Evolutionary conservation across 2,329 filamentous ascomycete genomes (phyloP), one percentile per base, ranked within the genome.

Genomic region (Macrophomina pseudophaseolina): DNA sequence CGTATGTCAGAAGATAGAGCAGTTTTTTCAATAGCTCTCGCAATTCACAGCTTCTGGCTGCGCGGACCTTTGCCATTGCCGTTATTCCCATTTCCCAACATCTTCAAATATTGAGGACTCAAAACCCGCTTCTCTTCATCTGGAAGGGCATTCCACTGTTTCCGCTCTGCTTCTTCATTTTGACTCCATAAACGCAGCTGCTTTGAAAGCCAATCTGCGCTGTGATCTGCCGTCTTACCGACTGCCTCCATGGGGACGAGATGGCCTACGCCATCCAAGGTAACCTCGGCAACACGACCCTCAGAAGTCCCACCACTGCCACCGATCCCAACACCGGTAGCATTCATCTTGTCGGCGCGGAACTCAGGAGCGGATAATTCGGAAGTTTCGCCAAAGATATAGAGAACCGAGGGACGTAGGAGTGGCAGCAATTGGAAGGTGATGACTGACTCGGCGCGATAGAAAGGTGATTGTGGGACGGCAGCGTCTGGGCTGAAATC

Each of bases 221-320:
- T 67, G 6, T 78, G 75, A n/a, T 85, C 81, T 1, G 92, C 94
- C 69, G 89, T 91, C 72, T 87, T 82, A 2, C 73, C 80, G 0
- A 91, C 91, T 46, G 86, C 85, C 78, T 97, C 93, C 87, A 97
- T 91, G 0, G 94, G 90, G 33, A 97, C 87, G 49, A 97, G 78
- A 77, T 98, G 94, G 0, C 94, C 93, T 5, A 85, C 83, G 0
- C 85, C 85, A 33, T 90, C 80, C 7, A 95, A 78, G 16, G 87
- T 81, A 5, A 91, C 84, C 70, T 88, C 84, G 66, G 82, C 84
- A 2, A 97, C 93, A 53, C 88, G 83, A 0, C 91, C 92, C 12
- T 85, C 85, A n/a, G 79, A 77, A 4, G 76, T 82, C 56, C 90
- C 86, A 18, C 92, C 87, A 70, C 88, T 90, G 1, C 92, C 91